Evolutionary conservation across 202 grass and related monocot genomes (phyloP).

Genomic region (Cymbopogon flexuosus): DNA sequence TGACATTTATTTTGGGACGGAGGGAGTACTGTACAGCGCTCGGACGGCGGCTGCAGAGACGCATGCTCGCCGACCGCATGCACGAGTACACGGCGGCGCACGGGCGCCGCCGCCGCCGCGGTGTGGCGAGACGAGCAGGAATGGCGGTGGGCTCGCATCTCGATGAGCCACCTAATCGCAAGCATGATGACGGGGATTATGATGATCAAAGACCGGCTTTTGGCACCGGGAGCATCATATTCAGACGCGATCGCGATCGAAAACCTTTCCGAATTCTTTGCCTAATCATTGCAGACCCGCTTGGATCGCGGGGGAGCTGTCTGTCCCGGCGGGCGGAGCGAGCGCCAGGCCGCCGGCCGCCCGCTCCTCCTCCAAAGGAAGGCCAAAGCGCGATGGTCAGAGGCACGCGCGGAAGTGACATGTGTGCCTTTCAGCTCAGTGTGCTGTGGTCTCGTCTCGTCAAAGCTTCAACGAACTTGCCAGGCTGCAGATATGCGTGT

Average conservation of each 20-base stretch:
- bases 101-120: background rate
- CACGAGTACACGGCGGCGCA: background rate
- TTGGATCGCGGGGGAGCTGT: constrained; percentile 38
- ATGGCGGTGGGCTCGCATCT: constrained; percentile 33
- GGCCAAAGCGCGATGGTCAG: background rate
- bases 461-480: background rate
- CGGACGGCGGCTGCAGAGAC: background rate
- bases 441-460: background rate
- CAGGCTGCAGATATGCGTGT: background rate
- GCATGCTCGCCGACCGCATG: background rate
- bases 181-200: constrained; percentile 34
- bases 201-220: constrained; percentile 46
- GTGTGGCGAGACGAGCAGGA: background rate
- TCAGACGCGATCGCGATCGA: constrained; percentile 1
- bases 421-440: background rate
- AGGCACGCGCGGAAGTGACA: constrained; percentile 6
- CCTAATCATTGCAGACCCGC: constrained; percentile 42
- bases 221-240: constrained; percentile 21
- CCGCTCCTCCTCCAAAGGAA: background rate
- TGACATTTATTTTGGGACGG: too few species aligned
- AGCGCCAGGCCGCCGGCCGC: background rate
- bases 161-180: constrained; percentile 31
- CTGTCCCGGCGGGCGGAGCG: background rate
- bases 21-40: too few species aligned
- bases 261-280: constrained; percentile 40